Conservation (phyloP, 2,329 filamentous ascomycete genomes). For the Fonsecaea nubica region DNA sequence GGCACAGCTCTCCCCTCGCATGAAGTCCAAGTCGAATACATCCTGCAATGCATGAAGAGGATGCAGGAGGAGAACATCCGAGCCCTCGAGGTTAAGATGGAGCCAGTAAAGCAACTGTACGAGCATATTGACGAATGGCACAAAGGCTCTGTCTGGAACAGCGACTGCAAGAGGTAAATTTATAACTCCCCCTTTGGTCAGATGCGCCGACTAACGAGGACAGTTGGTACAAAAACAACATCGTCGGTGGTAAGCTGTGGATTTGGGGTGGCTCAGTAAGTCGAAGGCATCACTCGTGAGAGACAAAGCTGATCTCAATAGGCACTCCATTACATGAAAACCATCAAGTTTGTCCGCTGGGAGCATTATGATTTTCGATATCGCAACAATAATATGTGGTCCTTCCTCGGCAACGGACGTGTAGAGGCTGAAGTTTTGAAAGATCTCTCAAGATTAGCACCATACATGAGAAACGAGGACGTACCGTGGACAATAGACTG, state of each 20-base stretch:
- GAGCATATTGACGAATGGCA: slow-evolving; percentile 32
- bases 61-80: slow-evolving; percentile 29
- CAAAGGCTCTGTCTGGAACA: slow-evolving; percentile 23
- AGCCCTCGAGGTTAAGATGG: slow-evolving; percentile 23
- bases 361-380: slow-evolving; percentile 32
- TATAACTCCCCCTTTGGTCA: neutral
- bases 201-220: slow-evolving; percentile 1
- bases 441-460: slow-evolving; percentile 18
- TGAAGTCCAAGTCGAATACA: slow-evolving; percentile 29
- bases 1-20: slow-evolving; percentile 25
- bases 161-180: slow-evolving; percentile 23
- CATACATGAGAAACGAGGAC: slow-evolving; percentile 27
- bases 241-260: slow-evolving; percentile 24
- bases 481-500: slow-evolving; percentile 26
- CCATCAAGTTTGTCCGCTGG: slow-evolving; percentile 27
- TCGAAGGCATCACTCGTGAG: neutral
- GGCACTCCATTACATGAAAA: slow-evolving; percentile 33
- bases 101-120: slow-evolving; percentile 25
- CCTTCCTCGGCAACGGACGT: slow-evolving; percentile 30
- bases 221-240: slow-evolving; percentile 26
- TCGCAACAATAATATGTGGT: slow-evolving; percentile 26
- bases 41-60: slow-evolving; percentile 25
- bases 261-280: slow-evolving; percentile 29
- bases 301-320: slow-evolving; percentile 14
- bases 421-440: slow-evolving; percentile 27